These are phyloP conservation scores for Aphanomyces invadans DNA, from an alignment of 352 stramenopile genomes.

Conservation along the genomic window DNA sequence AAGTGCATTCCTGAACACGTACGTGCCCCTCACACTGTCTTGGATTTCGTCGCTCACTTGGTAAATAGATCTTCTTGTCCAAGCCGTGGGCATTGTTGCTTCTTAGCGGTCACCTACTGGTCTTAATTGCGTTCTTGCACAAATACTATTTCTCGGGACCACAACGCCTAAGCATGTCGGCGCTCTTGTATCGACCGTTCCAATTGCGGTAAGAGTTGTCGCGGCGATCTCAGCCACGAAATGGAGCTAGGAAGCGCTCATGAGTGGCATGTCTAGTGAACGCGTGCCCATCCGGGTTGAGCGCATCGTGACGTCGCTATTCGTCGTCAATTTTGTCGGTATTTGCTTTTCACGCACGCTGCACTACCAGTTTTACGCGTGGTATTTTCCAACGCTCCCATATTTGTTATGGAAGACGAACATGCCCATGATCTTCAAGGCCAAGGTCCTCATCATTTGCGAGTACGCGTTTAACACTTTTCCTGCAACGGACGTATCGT, in stretches of 20 bases:
- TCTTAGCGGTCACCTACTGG: slow-evolving; percentile 50
- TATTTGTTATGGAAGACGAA: slow-evolving; percentile 90
- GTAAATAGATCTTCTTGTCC: slow-evolving; percentile 44
- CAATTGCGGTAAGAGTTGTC: slow-evolving; percentile 38
- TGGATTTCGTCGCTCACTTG: too few relatives aligned
- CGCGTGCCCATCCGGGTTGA: slow-evolving; percentile 75
- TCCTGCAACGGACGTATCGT: slow-evolving; percentile 88
- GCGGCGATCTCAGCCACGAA: too few relatives aligned
- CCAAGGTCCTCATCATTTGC: slow-evolving; percentile 72
- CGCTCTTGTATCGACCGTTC: slow-evolving; percentile 63
- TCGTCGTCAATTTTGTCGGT: slow-evolving; percentile 94
- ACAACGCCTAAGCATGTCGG: slow-evolving; percentile 39
- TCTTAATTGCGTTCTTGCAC: slow-evolving; percentile 67
- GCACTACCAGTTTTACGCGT: slow-evolving; percentile 98
- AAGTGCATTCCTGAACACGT: slow-evolving; percentile 80
- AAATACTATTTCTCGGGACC: slow-evolving; percentile 69
- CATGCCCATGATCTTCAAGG: slow-evolving; percentile 70
- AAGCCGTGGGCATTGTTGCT: slow-evolving; percentile 54
- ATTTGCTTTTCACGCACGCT: slow-evolving; percentile 94
- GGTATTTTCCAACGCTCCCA: slow-evolving; percentile 94
- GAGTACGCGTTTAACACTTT: slow-evolving; percentile 95
- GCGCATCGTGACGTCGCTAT: slow-evolving; percentile 80
- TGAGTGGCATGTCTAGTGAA: slow-evolving; percentile 29
- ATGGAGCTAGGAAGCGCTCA: background rate
- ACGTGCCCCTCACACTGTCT: background rate